Conservation (phyloP, 495 filamentous ascomycete species). For the Trichoderma parareesei region DNA sequence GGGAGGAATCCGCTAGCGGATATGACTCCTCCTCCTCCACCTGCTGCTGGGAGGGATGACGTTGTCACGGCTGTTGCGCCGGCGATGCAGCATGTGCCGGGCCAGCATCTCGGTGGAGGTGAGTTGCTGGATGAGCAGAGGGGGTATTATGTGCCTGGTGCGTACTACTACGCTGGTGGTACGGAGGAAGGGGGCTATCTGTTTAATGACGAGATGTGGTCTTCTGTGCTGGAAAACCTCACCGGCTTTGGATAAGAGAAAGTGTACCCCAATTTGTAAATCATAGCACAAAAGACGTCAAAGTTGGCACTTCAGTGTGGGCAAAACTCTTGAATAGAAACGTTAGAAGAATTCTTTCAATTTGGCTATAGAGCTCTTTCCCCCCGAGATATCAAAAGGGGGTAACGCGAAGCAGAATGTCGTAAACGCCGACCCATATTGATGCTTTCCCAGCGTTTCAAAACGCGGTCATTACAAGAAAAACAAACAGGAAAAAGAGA, state of each 20-base stretch:
- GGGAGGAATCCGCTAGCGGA: neutral
- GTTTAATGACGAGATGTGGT: neutral
- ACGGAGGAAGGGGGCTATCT: neutral
- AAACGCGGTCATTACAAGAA: neutral
- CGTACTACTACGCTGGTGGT: neutral
- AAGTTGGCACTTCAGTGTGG: neutral
- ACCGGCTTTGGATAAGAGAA: neutral
- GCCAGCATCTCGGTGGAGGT: neutral
- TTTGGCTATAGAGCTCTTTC: neutral
- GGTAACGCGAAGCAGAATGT: neutral
- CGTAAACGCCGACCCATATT: neutral
- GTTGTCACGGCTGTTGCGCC: neutral
- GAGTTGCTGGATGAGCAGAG: neutral
- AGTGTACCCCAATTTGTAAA: too few species aligned
- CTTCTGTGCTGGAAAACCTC: neutral
- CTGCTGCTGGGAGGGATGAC: neutral
- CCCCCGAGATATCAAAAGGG: neutral
- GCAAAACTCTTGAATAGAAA: too few species aligned
- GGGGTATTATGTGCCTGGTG: neutral
- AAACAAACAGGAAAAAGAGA: neutral
- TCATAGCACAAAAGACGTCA: neutral
- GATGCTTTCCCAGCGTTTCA: slow-evolving; percentile 1
- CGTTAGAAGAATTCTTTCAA: neutral
- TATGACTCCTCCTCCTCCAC: neutral
- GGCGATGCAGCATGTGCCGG: too few species aligned